Percentiles rank a stretch among this genome's conserved stretches.
These are phyloP conservation scores for Zalaria sp. DNA, from an alignment of 2,329 filamentous ascomycete species.

Conservation along the genomic window DNA sequence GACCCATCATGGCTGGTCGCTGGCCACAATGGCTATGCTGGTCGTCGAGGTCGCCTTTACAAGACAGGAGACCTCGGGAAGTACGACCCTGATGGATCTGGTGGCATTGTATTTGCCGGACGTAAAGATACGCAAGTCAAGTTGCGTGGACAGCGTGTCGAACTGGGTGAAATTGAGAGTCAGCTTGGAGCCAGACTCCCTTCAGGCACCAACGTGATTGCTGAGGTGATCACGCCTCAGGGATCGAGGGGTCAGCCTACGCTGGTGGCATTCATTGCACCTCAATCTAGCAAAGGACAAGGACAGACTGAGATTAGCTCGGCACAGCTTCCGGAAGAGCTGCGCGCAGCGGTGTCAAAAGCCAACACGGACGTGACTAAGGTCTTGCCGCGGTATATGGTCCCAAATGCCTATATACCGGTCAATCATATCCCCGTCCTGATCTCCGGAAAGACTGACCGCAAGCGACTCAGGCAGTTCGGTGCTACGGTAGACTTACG, in stretches of 20 bases:
- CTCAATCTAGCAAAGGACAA: background rate
- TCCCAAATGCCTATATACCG: constrained; percentile 29
- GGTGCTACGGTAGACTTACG: constrained; percentile 7
- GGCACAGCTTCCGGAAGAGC: constrained; percentile 5
- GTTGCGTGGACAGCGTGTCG: constrained; percentile 50
- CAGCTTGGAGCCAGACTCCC: constrained; percentile 21
- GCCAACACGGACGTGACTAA: constrained; percentile 9
- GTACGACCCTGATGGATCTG: constrained; percentile 36
- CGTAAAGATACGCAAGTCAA: constrained; percentile 57
- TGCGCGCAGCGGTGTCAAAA: constrained; percentile 10
- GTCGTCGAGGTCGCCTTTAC: constrained; percentile 36
- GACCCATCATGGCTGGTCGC: constrained; percentile 11
- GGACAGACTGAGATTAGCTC: constrained; percentile 1
- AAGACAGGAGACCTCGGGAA: constrained; percentile 46
- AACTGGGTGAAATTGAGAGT: constrained; percentile 39
- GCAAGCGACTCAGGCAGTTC: constrained; percentile 10
- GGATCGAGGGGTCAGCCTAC: constrained; percentile 6
- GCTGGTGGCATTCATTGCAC: constrained; percentile 8
- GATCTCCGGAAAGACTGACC: constrained; percentile 28
- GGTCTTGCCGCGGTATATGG: constrained; percentile 21
- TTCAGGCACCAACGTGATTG: constrained; percentile 26
- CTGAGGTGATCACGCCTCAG: constrained; percentile 30
- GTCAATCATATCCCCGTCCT: constrained; percentile 28
- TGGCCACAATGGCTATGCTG: constrained; percentile 8
- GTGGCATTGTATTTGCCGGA: constrained; percentile 43